Evolutionary conservation across 148 eudicot genomes (phyloP), one percentile per base, ranked within the genome.

Genomic region (Linanthus parryae): DNA sequence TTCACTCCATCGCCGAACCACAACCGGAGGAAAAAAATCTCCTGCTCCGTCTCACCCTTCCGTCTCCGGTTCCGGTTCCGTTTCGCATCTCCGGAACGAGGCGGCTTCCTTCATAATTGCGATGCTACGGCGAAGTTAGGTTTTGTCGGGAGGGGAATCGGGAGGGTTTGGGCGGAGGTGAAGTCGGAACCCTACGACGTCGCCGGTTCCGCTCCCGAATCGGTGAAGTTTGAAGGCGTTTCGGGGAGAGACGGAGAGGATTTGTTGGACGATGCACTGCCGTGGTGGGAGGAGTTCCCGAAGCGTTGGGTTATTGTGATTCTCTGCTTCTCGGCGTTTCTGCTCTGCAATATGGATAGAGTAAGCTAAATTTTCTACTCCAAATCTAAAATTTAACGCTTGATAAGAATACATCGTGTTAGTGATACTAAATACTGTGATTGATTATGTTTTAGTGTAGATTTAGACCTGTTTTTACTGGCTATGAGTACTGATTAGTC

Each of bases 261-360:
- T 10, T 64, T 40, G 20, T 54, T 7, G 2, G 66, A 28, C 0
- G 59, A 15, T 29, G 52, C 40, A 48, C 44, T 54, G 40, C 64
- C 73, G 17, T 85, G 95, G 97, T 79, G 84, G 91, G 73, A 83
- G 50, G 71, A 80, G 84, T 82, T 90, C 52, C 97, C 97, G 0
- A 90, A 83, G 54, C 81, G 97, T 12, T 90, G 95, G 92, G 64
- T 69, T 34, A 90, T 90, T 50, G 97, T 90, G 26, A 21, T 85
- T 16, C 64, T 90, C 52, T 90, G 97, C 53, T 85, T 80, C 70
- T 82, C 97, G 0, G 92, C 97, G 38, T 90, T 90, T 54, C 84
- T 90, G 14, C 95, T 90, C 19, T 90, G 97, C 75, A 90, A 90
- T 44, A 90, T 90, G 97, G 97, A 90, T 68, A 71, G 97, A 67